Evolutionary conservation across 352 stramenopile genomes (phyloP), one percentile per base, ranked within the genome.

Genomic region (Sclerospora graminicola): DNA sequence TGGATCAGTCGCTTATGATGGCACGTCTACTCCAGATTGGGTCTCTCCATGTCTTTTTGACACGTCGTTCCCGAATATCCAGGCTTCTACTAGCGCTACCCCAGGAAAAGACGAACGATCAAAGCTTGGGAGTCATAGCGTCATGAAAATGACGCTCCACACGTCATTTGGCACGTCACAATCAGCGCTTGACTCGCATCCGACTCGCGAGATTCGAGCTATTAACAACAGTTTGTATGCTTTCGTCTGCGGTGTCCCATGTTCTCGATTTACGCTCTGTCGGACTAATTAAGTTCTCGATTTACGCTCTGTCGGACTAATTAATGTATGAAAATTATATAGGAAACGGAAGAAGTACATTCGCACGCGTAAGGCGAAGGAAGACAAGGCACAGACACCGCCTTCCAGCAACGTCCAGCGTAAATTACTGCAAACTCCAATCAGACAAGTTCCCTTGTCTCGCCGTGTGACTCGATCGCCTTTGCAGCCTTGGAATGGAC

Each of bases 201-300:
- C 68, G 1, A 79, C 80, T 29, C 70, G 71, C 14, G 68, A 87
- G 21, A 81, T 89, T 10, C 67, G 84, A 29, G 69, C 75, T 1
- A 92, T 92, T 52, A 92, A 92, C 54, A 83, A 89, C 47, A 86
- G 66, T 26, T 54, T 92, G 74, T 85, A 65, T 19, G 58, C 48
- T 38, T 48, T 13, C 42, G n/a, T 19, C n/a, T n/a, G n/a, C n/a
- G n/a, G n/a, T n/a, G n/a, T 15, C 21, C 21, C 21, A 23, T 16
- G 30, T 2, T 41, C 19, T 31, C 37, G 8, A 37, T 16, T n/a
- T 41, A 23, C 5, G 38, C 35, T 51, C 2, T 42, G 13, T 41
- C 4, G 33, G 13, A 10, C 31, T 14, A n/a, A 14, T 19, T 29
- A 20, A n/a, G 8, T 2, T 41, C 19, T 31, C 21, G 8, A 37